phyloP scores from a whole-genome alignment of 2,329 filamentous ascomycete genomes.

The Fusarium poae region DNA sequence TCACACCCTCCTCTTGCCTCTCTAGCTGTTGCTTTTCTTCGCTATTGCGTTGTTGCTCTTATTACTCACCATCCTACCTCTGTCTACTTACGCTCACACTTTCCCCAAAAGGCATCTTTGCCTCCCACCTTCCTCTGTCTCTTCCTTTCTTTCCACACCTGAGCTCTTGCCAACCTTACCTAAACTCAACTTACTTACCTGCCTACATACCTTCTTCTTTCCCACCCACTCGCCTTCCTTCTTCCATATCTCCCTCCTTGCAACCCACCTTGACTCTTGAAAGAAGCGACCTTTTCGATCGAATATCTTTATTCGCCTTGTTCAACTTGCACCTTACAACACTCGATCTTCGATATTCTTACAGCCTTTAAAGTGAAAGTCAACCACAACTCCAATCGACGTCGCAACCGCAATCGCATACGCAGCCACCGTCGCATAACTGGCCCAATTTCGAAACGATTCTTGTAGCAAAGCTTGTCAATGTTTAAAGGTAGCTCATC shows the following conservation, averaged over 20 bases:
- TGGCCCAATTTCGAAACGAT: slow-evolving; percentile 45
- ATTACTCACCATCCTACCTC: slow-evolving; percentile 40
- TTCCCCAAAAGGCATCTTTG: slow-evolving; percentile 48
- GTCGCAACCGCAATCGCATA: slow-evolving; percentile 45
- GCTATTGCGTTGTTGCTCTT: slow-evolving; percentile 40
- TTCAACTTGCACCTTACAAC: slow-evolving; percentile 26
- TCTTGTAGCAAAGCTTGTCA: slow-evolving; percentile 46
- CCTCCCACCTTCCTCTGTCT: slow-evolving; percentile 48
- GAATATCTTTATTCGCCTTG: slow-evolving; percentile 22
- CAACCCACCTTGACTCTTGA: slow-evolving; percentile 31
- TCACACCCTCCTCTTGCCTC: slow-evolving; percentile 45
- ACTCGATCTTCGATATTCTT: slow-evolving; percentile 11
- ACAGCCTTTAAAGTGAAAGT: slow-evolving; percentile 14
- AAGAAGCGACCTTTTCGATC: slow-evolving; percentile 22
- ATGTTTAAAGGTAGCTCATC: slow-evolving; percentile 44
- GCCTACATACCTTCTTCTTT: slow-evolving; percentile 27
- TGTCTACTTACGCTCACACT: slow-evolving; percentile 39
- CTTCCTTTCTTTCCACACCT: slow-evolving; percentile 39
- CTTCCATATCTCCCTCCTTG: slow-evolving; percentile 35
- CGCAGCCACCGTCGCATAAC: slow-evolving; percentile 39
- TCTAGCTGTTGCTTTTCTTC: slow-evolving; percentile 36
- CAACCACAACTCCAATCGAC: slow-evolving; percentile 32
- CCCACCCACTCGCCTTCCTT: slow-evolving; percentile 29
- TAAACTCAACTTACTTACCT: slow-evolving; percentile 26
- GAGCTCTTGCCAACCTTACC: slow-evolving; percentile 40